phyloP scores from a whole-genome alignment of 352 stramenopile genomes.

The Globisporangium abappressorium region DNA sequence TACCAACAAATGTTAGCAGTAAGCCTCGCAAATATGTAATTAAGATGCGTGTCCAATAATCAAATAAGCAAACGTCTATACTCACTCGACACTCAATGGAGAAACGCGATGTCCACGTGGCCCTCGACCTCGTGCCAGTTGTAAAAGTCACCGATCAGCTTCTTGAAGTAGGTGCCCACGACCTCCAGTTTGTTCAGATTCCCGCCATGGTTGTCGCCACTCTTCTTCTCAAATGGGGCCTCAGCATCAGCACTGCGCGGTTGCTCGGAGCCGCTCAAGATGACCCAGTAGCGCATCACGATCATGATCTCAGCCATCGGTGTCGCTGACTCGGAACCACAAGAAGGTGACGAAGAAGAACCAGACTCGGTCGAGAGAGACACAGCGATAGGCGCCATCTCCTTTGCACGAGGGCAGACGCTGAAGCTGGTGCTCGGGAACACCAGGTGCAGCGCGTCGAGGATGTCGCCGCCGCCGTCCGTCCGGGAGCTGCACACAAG shows the following conservation, averaged over 20 bases:
- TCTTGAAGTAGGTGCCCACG: constrained; percentile 9
- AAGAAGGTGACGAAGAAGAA: background rate
- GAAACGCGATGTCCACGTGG: constrained; percentile 2
- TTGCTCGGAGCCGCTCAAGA: constrained; percentile 14
- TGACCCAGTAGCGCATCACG: constrained; percentile 40
- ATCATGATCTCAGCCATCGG: constrained; percentile 32
- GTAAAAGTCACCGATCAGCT: constrained; percentile 7
- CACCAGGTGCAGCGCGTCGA: constrained; percentile 56
- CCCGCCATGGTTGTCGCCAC: background rate
- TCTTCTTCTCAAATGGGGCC: background rate
- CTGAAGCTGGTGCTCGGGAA: constrained; percentile 44
- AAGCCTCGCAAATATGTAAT: no score
- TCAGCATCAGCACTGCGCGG: background rate
- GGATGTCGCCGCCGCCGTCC: constrained; percentile 60
- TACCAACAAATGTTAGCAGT: background rate
- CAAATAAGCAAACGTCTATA: background rate
- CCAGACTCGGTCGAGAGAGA: constrained; percentile 15
- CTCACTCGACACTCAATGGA: background rate
- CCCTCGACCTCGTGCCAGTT: constrained; percentile 12
- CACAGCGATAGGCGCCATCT: constrained; percentile 45
- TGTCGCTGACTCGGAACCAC: background rate
- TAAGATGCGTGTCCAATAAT: background rate
- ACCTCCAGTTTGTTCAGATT: background rate
- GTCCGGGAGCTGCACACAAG: constrained; percentile 64
- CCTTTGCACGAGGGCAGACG: constrained; percentile 45